Evolutionary conservation across 805 yeast genomes (phyloP), one percentile per base, ranked within the genome.

Genomic region (Candida alai): DNA sequence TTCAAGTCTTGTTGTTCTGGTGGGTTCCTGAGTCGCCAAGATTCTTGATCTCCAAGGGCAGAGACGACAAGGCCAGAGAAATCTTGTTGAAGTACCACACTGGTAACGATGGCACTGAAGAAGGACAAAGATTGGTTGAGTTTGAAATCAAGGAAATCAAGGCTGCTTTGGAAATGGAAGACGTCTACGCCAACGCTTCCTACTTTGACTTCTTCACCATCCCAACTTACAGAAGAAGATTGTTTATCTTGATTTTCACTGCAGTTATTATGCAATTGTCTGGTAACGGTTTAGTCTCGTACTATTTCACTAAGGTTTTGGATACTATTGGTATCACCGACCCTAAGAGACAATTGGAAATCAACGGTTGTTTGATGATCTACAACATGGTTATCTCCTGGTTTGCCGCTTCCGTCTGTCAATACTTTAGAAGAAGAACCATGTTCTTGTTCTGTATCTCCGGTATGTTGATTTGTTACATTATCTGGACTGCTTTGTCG

Each of bases 221-320:
- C 4, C 54, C 56, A 22, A 58, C 62, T 21, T 67, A 64, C 48
- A 54, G 70, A 41, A 68, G 62, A 49, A 60, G 77, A 53, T 46
- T 65, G n/a, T 49, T 43, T 52, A 60, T 68, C 43, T 43, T 55
- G 23, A 15, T 48, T 19, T 50, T 56, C 45, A 46, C 65, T 15
- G 65, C 64, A 25, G 41, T 51, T 20, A 47, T 67, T 41, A 60
- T 59, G 68, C 76, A 70, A 46, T 47, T 68, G 26, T 67, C 75
- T 12, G 79, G 79, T 47, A 72, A 70, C 45, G 75, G 74, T 37
- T 54, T 73, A 39, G 73, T 72, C 18, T 66, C 75, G 4, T 73
- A 71, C 60, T 73, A 73, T 51, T 56, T 74, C 41, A 58, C 63
- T 39, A 61, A 65, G 45, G 80, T 76, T 10, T 62, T 76, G 43